Percentiles rank a stretch among this genome's conserved stretches.
These are phyloP conservation scores for Fraxinus baroniana DNA, from an alignment of 305 asterid genomes.

Conservation along the genomic window DNA sequence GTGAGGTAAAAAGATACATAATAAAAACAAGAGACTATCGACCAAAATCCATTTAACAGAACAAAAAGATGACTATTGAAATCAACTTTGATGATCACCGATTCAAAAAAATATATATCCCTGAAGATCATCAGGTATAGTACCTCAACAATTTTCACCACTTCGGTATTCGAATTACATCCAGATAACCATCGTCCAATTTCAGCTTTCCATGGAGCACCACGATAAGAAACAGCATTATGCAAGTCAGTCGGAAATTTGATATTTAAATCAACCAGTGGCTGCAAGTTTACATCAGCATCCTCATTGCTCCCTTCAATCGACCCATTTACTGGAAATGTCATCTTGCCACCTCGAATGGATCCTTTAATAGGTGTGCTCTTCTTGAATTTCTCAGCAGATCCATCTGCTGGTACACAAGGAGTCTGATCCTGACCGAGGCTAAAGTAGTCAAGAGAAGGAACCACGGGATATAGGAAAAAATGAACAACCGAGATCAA, in stretches of 20 bases:
- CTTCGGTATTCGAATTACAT: slow-evolving; percentile 44
- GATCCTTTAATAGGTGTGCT: slow-evolving; percentile 14
- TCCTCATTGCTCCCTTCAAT: slow-evolving; percentile 28
- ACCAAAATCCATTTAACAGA: neutral
- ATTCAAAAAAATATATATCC: neutral
- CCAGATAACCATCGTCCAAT: slow-evolving; percentile 91
- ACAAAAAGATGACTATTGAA: neutral
- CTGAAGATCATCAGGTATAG: neutral
- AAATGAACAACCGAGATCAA: slow-evolving; percentile 71
- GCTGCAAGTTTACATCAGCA: slow-evolving; percentile 25
- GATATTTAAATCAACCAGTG: slow-evolving; percentile 45
- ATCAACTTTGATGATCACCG: neutral
- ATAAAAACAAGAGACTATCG: neutral
- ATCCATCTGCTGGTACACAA: slow-evolving; percentile 46
- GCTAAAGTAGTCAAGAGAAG: slow-evolving; percentile 58
- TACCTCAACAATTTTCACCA: slow-evolving; percentile 73
- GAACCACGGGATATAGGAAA: slow-evolving; percentile 58
- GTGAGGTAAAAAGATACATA: neutral
- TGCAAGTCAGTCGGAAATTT: slow-evolving; percentile 62
- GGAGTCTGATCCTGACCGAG: slow-evolving; percentile 43
- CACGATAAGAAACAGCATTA: slow-evolving; percentile 65
- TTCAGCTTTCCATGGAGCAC: slow-evolving; percentile 89
- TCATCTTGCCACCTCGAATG: slow-evolving; percentile 4
- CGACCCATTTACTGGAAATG: slow-evolving; percentile 19
- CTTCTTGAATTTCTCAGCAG: slow-evolving; percentile 30